Evolutionary conservation across 306 rosid species (phyloP), one percentile per base, ranked within the genome.

Genomic region (Rosa persica): DNA sequence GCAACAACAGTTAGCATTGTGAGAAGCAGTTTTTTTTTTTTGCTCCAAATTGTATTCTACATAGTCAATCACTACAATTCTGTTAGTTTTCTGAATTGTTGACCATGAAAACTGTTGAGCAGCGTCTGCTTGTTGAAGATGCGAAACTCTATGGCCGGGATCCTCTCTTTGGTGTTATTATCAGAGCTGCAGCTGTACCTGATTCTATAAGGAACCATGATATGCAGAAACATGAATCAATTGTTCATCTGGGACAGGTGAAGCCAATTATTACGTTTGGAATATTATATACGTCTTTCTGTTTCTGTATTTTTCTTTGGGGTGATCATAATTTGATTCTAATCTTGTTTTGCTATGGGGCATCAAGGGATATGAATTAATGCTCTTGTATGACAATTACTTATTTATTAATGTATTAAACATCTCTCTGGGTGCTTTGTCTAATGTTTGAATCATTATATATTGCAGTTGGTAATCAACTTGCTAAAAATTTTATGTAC

Each of bases 161-260:
- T 80, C 91, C 93, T 61, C 76, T 88, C 25, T 91, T 89, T 84
- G 75, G 90, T 61, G 85, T 91, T 78, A 91, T 93, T 75, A 86
- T 83, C 71, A 84, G 84, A 83, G 95, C 97, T 82, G 93, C 97
- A 77, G 96, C 91, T 74, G 83, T 95, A 76, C 93, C 98, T 38
- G 91, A 87, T 80, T 86, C 81, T 36, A 76, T 88, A 42, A 89
- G 89, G 87, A 88, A 80, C 80, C 96, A 92, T 84, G 92, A 89
- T 71, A 77, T 92, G 78, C 96, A 91, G 84, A 91, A 92, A 78
- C 86, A 81, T 80, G 93, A 91, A 84, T 84, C 80, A 81, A 79
- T 95, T 83, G 70, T 83, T 78, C 97, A 95, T 81, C 87, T 95
- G 60, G 96, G 88, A 85, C 97, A 91, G 98, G 98, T 95, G 85